Percentiles rank a stretch among this genome's conserved stretches.
Conservation (phyloP, 257 asterid species). For the Solanum pinnatisectum region DNA sequence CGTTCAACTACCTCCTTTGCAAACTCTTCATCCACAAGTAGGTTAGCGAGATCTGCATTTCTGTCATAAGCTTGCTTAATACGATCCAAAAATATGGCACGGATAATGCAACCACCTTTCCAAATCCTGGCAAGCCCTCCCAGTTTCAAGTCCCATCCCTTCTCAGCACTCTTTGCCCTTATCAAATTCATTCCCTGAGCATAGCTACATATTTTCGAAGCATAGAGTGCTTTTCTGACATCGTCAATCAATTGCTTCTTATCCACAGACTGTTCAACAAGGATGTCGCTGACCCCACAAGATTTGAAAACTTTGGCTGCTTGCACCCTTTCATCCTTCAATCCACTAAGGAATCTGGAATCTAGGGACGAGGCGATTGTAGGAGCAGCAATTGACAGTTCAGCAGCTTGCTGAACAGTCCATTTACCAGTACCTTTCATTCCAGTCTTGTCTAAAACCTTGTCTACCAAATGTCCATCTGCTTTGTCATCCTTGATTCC, state of each 20-base stretch:
- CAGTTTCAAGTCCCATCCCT: slow-evolving; percentile 77
- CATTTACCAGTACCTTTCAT: slow-evolving; percentile 99
- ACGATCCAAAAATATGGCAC: slow-evolving; percentile 92
- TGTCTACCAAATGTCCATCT: slow-evolving; percentile 80
- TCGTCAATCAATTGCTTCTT: slow-evolving; percentile 65
- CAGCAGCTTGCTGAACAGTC: slow-evolving; percentile 99
- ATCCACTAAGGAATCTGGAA: slow-evolving; percentile 89
- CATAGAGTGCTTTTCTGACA: slow-evolving; percentile 78
- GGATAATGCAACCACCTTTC: slow-evolving; percentile 96
- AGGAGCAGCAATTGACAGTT: slow-evolving; percentile 86
- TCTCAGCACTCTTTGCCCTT: slow-evolving; percentile 84
- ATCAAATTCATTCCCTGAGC: slow-evolving; percentile 96
- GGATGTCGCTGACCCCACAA: slow-evolving; percentile 49
- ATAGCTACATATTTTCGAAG: slow-evolving; percentile 85
- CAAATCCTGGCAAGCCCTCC: slow-evolving; percentile 96
- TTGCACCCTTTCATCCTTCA: slow-evolving; percentile 74
- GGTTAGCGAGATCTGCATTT: slow-evolving; percentile 73
- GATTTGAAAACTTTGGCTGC: slow-evolving; percentile 83
- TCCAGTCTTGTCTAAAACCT: slow-evolving; percentile 92
- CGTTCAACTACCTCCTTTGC: slow-evolving; percentile 81
- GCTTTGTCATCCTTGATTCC: slow-evolving; percentile 87
- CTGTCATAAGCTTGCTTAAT: slow-evolving; percentile 91
- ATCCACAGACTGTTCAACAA: slow-evolving; percentile 51
- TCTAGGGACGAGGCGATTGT: slow-evolving; percentile 91
- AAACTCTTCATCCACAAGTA: slow-evolving; percentile 85